Percentiles rank a stretch among this genome's conserved stretches.
These are phyloP conservation scores for Aegilops speltoides DNA, from an alignment of 176 grass and related monocot genomes.

Conservation along the genomic window DNA sequence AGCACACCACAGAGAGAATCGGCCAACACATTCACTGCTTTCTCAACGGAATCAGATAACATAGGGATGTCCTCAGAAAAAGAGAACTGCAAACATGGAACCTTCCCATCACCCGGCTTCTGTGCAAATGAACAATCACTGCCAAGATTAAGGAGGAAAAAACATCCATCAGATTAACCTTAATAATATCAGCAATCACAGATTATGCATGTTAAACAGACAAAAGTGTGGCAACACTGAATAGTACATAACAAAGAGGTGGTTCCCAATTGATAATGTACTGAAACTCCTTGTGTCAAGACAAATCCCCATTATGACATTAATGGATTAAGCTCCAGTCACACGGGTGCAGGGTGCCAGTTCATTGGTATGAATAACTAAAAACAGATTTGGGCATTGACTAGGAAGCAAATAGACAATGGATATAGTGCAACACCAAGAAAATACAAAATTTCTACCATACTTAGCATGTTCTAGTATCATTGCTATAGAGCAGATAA, in stretches of 20 bases:
- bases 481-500: background rate
- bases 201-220: conserved; percentile 11
- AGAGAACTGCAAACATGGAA: conserved; percentile 69
- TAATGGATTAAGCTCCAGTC: background rate
- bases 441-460: background rate
- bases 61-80: conserved; percentile 51
- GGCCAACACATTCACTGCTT: conserved; percentile 66
- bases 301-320: background rate
- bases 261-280: background rate
- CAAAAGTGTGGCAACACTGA: background rate
- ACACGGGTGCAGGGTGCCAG: background rate
- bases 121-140: conserved; percentile 61
- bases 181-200: conserved; percentile 10
- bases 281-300: background rate
- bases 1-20: conserved; percentile 72
- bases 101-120: conserved; percentile 29
- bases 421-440: background rate
- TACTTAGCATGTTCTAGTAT: background rate
- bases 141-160: conserved; percentile 29
- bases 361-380: background rate
- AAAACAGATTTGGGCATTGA: no score
- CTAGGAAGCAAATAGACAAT: no score
- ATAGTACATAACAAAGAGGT: background rate
- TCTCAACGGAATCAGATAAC: conserved; percentile 70
- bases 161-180: conserved; percentile 12